Percentiles rank a stretch among this genome's conserved stretches.
phyloP scores from a whole-genome alignment of 768 basidiomycete genomes.

The Mrakia blollopis region DNA sequence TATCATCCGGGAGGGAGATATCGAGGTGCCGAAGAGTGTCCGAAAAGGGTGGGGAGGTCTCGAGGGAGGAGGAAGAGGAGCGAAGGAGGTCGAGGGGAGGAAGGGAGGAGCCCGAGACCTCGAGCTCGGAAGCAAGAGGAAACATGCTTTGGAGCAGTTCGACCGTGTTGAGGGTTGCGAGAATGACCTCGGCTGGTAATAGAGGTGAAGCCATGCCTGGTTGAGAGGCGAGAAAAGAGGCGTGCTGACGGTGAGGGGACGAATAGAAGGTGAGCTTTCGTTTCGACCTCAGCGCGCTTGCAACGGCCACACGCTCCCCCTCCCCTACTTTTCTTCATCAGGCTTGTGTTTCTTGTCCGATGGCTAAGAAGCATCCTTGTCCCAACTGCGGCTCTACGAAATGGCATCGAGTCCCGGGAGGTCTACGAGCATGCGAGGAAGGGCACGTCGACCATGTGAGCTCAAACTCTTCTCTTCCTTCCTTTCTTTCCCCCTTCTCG shows the following conservation, averaged over 20 bases:
- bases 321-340: not conserved
- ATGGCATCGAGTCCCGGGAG: constrained; percentile 82
- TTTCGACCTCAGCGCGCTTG: not conserved
- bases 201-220: not conserved
- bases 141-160: constrained; percentile 41
- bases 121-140: constrained; percentile 38
- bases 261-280: not conserved
- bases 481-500: constrained; percentile 6
- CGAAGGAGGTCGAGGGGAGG: constrained; percentile 27
- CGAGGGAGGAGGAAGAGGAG: not conserved
- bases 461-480: not conserved
- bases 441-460: constrained; percentile 59
- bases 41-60: not conserved
- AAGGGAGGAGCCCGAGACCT: constrained; percentile 27
- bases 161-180: constrained; percentile 35
- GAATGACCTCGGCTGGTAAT: constrained; percentile 19
- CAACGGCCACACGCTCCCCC: not conserved
- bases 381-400: constrained; percentile 65
- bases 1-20: constrained; percentile 27
- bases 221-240: not conserved
- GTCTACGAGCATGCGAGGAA: constrained; percentile 78
- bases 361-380: not conserved
- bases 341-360: not conserved
- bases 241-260: not conserved
- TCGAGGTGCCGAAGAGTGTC: constrained; percentile 1